Evolutionary conservation across 1,284 basidiomycete genomes (phyloP).

Genomic region (Tylopilus orsonianus): DNA sequence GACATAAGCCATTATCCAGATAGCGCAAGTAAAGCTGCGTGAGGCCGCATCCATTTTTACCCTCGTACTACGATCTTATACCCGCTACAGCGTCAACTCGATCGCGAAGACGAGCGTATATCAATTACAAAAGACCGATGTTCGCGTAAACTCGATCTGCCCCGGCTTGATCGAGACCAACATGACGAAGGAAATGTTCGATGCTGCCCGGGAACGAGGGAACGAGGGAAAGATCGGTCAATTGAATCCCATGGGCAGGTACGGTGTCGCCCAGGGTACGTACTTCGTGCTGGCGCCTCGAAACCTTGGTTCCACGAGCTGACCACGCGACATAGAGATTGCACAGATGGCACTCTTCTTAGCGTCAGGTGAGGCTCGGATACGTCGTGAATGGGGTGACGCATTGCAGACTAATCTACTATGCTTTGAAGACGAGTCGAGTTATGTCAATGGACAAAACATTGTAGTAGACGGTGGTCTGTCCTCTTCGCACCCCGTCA

Average conservation of each 20-base stretch:
- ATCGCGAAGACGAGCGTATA: conserved; percentile 81
- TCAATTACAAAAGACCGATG: conserved; percentile 78
- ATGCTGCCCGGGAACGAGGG: conserved; percentile 74
- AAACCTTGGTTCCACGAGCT: conserved; percentile 18
- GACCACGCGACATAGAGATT: conserved; percentile 55
- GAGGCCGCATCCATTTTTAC: conserved; percentile 32
- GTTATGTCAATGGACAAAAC: conserved; percentile 91
- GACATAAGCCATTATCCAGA: conserved; percentile 45
- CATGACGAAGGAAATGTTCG: conserved; percentile 78
- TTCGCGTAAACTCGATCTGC: conserved; percentile 89
- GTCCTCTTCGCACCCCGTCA: conserved; percentile 55
- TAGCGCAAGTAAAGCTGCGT: conserved; percentile 91
- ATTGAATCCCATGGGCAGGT: conserved; percentile 81
- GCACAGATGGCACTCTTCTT: conserved; percentile 85
- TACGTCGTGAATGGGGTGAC: neutral
- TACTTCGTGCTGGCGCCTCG: neutral
- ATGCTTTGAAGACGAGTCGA: conserved; percentile 69
- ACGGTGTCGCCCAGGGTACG: conserved; percentile 74
- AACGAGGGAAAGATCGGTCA: conserved; percentile 78
- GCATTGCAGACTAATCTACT: conserved; percentile 14
- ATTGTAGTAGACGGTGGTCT: conserved; percentile 87
- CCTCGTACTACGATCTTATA: conserved; percentile 7
- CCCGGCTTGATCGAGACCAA: conserved; percentile 91
- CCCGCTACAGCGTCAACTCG: conserved; percentile 67
- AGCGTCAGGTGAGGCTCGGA: conserved; percentile 66